Conservation (phyloP, 1,139 yeast species). For the Eremothecium cymbalariae region DNA sequence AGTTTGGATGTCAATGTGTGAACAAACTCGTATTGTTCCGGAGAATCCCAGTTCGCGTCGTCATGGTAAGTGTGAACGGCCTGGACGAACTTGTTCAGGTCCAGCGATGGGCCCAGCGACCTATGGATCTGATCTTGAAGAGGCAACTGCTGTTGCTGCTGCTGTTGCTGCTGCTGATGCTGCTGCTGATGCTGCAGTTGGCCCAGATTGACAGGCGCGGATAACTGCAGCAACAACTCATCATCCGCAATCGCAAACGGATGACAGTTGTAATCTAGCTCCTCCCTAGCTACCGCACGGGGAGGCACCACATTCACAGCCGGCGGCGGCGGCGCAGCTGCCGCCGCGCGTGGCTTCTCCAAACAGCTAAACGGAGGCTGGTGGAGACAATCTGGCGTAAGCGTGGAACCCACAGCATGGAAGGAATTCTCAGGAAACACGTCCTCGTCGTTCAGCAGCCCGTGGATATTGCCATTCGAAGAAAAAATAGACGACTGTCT, state of each 20-base stretch:
- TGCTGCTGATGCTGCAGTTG: too few species aligned
- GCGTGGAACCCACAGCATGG: constrained; percentile 3
- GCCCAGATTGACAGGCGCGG: constrained; percentile 6
- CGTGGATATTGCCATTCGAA: constrained; percentile 6
- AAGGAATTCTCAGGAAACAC: neutral
- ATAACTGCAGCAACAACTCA: constrained; percentile 2
- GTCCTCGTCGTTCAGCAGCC: constrained; percentile 2
- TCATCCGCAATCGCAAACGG: neutral
- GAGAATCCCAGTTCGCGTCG: constrained; percentile 2
- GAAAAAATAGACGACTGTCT: constrained; percentile 10
- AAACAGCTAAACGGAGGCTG: neutral
- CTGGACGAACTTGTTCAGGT: constrained; percentile 9
- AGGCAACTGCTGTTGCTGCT: too few species aligned
- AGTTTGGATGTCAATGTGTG: constrained; percentile 17
- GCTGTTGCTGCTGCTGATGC: too few species aligned
- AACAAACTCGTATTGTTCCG: constrained; percentile 14
- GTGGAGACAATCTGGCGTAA: constrained; percentile 1
- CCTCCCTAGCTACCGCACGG: neutral
- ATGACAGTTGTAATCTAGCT: neutral
- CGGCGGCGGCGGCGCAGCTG: neutral
- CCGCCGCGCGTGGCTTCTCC: neutral
- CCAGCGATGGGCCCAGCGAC: constrained; percentile 7
- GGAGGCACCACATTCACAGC: neutral
- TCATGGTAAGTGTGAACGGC: constrained; percentile 9
- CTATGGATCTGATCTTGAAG: too few species aligned